A percentile compares a stretch with the other conserved stretches of the same genome.
Evolutionary conservation across 1,139 yeast genomes (phyloP).

Genomic region (Taphrina communis): DNA sequence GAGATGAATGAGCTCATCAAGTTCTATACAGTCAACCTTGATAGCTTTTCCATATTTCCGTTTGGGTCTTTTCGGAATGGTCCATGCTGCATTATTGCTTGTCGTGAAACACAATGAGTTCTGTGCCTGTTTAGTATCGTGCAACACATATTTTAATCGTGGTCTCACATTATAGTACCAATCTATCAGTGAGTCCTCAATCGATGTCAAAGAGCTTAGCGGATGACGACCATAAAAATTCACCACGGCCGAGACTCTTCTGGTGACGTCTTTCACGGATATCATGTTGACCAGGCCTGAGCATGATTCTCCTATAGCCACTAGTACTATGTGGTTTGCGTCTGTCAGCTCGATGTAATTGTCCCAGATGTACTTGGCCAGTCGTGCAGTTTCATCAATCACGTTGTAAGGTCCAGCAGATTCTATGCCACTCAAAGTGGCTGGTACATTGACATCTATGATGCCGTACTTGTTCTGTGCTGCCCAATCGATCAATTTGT

Average conservation of each 20-base stretch:
- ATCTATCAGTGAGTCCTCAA: constrained; percentile 32
- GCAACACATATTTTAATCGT: background rate
- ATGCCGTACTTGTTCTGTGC: constrained; percentile 68
- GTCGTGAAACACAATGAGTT: constrained; percentile 27
- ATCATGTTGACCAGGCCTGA: constrained; percentile 84
- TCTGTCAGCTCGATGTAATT: constrained; percentile 71
- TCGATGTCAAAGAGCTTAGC: constrained; percentile 24
- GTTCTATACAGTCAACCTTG: constrained; percentile 1
- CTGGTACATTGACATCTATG: constrained; percentile 81
- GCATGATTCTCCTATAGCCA: constrained; percentile 90
- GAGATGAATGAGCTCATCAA: constrained; percentile 23
- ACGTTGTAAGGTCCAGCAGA: constrained; percentile 60
- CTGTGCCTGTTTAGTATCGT: constrained; percentile 3
- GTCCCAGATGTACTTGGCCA: constrained; percentile 84
- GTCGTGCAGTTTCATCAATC: constrained; percentile 71
- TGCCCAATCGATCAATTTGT: constrained; percentile 67
- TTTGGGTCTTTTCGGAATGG: constrained; percentile 29
- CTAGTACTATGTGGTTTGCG: constrained; percentile 72
- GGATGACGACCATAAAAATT: constrained; percentile 33
- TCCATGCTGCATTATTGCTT: constrained; percentile 19
- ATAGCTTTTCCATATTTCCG: constrained; percentile 30
- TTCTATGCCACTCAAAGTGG: constrained; percentile 50
- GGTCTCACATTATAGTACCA: constrained; percentile 37
- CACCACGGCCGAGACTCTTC: constrained; percentile 35
- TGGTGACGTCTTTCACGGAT: constrained; percentile 39